Percentiles rank a stretch among this genome's conserved stretches.
Conservation (phyloP, 1,139 yeast genomes). For the Zygotorulaspora mrakii region DNA sequence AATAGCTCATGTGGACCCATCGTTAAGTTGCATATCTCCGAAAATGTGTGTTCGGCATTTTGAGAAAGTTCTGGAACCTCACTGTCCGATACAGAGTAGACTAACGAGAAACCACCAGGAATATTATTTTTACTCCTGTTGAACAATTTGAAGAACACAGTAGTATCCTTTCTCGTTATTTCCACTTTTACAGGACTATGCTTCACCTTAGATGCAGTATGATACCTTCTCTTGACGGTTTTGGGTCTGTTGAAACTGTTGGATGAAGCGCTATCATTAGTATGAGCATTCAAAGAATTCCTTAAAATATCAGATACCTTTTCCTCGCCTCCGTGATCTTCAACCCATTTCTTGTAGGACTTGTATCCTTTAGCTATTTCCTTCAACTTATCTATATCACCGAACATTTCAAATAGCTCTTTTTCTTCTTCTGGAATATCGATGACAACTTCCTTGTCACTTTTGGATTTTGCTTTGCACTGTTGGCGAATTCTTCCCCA, state of each 20-base stretch:
- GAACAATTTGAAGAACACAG: constrained; percentile 18
- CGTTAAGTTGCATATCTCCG: constrained; percentile 16
- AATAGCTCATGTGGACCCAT: constrained; percentile 18
- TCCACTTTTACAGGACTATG: constrained; percentile 3
- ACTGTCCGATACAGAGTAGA: constrained; percentile 13
- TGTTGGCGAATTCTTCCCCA: constrained; percentile 1
- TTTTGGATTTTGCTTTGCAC: constrained; percentile 2
- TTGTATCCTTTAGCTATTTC: constrained; percentile 16
- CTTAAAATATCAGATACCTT: constrained; percentile 10
- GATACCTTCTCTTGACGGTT: neutral
- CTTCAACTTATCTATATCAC: constrained; percentile 15
- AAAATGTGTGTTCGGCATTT: constrained; percentile 7
- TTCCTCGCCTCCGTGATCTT: constrained; percentile 18
- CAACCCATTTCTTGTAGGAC: constrained; percentile 16
- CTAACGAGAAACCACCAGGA: constrained; percentile 18
- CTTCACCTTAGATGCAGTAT: neutral
- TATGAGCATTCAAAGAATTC: constrained; percentile 2
- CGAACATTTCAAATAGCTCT: constrained; percentile 19
- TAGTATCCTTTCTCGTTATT: constrained; percentile 18
- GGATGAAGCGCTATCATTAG: neutral
- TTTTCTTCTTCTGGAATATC: constrained; percentile 19
- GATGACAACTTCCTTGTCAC: constrained; percentile 17
- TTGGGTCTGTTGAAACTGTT: neutral
- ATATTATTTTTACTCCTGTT: constrained; percentile 17
- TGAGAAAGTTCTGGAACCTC: no score